These are phyloP conservation scores for Ophiocordyceps camponoti-floridani DNA, from an alignment of 2,329 filamentous ascomycete species.

Conservation along the genomic window DNA sequence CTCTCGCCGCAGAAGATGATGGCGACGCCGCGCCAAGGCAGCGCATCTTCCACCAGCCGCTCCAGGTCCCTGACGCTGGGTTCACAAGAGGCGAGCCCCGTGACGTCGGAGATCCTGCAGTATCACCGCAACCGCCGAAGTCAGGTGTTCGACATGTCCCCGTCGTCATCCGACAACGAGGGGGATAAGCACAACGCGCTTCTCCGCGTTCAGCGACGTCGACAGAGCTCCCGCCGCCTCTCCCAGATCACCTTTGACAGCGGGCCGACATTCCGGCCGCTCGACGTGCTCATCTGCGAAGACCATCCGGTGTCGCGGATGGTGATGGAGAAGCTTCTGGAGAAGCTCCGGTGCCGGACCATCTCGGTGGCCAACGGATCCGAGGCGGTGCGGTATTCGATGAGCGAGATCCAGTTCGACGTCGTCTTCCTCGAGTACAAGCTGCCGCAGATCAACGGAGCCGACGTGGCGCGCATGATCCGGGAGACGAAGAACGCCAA, in stretches of 20 bases:
- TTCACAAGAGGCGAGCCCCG: constrained; percentile 76
- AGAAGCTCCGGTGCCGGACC: constrained; percentile 87
- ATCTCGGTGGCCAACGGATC: constrained; percentile 81
- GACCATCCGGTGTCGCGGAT: constrained; percentile 92
- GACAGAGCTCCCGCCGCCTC: constrained; percentile 88
- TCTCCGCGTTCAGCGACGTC: constrained; percentile 75
- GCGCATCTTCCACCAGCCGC: constrained; percentile 45
- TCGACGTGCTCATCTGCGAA: constrained; percentile 93
- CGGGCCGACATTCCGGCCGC: constrained; percentile 68
- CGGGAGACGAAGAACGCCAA: constrained; percentile 93
- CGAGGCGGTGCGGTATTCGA: constrained; percentile 82
- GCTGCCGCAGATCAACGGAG: constrained; percentile 83
- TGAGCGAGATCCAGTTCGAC: constrained; percentile 96
- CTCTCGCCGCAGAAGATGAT: constrained; percentile 46
- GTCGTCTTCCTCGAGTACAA: constrained; percentile 98
- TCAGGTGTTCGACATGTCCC: constrained; percentile 90
- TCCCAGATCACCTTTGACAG: constrained; percentile 80
- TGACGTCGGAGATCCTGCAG: constrained; percentile 49
- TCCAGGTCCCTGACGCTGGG: constrained; percentile 83
- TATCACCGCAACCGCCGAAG: constrained; percentile 81
- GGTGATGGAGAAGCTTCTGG: constrained; percentile 96
- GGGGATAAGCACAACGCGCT: constrained; percentile 81
- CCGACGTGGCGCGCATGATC: constrained; percentile 94
- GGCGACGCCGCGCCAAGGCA: constrained; percentile 40
- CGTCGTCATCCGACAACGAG: constrained; percentile 94